Evolutionary conservation across 495 filamentous ascomycete genomes (phyloP).

Genomic region (Aspergillus mulundensis): DNA sequence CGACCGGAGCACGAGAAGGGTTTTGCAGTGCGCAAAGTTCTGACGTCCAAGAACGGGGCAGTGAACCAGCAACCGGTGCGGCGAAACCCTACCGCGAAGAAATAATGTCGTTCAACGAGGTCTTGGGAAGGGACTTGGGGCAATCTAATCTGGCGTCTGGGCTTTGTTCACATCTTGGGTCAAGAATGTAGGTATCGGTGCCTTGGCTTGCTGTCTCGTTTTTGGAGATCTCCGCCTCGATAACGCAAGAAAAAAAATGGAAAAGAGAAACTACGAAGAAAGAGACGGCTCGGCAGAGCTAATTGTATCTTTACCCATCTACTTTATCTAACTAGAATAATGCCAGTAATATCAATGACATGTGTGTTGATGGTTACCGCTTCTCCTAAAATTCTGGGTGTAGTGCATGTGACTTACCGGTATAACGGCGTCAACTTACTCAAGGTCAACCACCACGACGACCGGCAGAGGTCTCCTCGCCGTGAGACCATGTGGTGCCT

Average conservation of each 20-base stretch:
- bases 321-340: neutral
- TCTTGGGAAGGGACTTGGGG: neutral
- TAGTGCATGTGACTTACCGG: neutral
- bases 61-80: slow-evolving; percentile 28
- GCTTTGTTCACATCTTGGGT: slow-evolving; percentile 1
- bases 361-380: neutral
- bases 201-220: slow-evolving; percentile 7
- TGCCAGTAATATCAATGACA: neutral
- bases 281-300: neutral
- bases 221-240: neutral
- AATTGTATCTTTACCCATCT: slow-evolving; percentile 1
- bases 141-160: neutral
- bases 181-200: slow-evolving; percentile 6
- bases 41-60: slow-evolving; percentile 26
- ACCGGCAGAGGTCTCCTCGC: neutral
- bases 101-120: neutral
- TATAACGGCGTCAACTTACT: neutral
- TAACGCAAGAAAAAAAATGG: slow-evolving; percentile 2
- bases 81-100: slow-evolving; percentile 17
- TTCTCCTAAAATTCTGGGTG: neutral
- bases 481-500: neutral
- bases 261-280: neutral
- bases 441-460: too few species aligned
- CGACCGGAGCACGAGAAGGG: slow-evolving; percentile 42
- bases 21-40: slow-evolving; percentile 34